Evolutionary conservation across 2,329 filamentous ascomycete species (phyloP).

Genomic region (Cylindrodendrum hubeiense): DNA sequence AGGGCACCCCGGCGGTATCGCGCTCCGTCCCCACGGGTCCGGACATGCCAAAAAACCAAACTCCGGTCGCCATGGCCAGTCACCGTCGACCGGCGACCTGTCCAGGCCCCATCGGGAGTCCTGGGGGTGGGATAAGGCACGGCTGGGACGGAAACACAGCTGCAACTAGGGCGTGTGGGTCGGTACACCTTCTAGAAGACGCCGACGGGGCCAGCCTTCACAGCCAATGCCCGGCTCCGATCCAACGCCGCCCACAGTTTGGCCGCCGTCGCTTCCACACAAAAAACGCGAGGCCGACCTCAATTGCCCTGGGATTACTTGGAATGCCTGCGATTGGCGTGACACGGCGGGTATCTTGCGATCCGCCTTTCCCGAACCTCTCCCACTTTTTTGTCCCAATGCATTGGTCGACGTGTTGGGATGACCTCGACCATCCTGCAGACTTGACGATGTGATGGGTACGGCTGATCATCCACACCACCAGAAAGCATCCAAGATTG

Average conservation of each 20-base stretch:
- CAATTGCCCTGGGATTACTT: slow-evolving; percentile 35
- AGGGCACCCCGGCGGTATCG: slow-evolving; percentile 30
- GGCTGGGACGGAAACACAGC: slow-evolving; percentile 29
- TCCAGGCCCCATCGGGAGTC: slow-evolving; percentile 11
- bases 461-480: slow-evolving; percentile 6
- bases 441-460: slow-evolving; percentile 1
- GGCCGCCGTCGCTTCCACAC: slow-evolving; percentile 7
- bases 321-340: slow-evolving; percentile 33
- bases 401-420: slow-evolving; percentile 5
- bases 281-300: slow-evolving; percentile 31
- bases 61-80: slow-evolving; percentile 12
- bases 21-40: slow-evolving; percentile 25
- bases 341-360: slow-evolving; percentile 28
- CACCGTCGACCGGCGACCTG: slow-evolving; percentile 16
- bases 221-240: slow-evolving; percentile 21
- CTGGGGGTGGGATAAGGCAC: slow-evolving; percentile 19
- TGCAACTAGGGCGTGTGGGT: slow-evolving; percentile 25
- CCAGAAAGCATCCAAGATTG: slow-evolving; percentile 9
- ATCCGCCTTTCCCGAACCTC: slow-evolving; percentile 36
- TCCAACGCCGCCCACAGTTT: slow-evolving; percentile 15
- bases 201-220: neutral
- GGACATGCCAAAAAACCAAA: slow-evolving; percentile 19
- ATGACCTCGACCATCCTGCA: neutral
- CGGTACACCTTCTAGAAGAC: slow-evolving; percentile 41
- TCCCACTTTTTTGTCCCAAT: slow-evolving; percentile 27